These are phyloP conservation scores for Dichotomopilus funicola DNA, from an alignment of 2,329 filamentous ascomycete genomes.

Conservation along the genomic window DNA sequence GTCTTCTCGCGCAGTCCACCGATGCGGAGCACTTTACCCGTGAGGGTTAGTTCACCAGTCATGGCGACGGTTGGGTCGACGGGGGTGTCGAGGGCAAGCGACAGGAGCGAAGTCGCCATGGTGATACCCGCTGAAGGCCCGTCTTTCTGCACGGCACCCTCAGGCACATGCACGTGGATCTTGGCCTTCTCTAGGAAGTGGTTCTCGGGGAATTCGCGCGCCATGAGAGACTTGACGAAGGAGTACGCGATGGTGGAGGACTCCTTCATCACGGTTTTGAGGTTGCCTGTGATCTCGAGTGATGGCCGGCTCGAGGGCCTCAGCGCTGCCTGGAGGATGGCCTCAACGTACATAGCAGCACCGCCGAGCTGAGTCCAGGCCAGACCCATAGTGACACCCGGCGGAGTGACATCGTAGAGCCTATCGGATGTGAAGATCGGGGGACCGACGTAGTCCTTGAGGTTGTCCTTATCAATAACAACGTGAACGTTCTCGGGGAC, in stretches of 20 bases:
- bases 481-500: conserved; percentile 86
- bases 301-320: conserved; percentile 66
- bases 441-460: conserved; percentile 95
- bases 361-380: conserved; percentile 98
- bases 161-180: conserved; percentile 92
- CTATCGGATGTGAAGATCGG: conserved; percentile 94
- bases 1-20: conserved; percentile 95
- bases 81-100: conserved; percentile 70
- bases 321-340: conserved; percentile 81
- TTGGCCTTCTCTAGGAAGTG: conserved; percentile 94
- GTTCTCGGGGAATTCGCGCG: conserved; percentile 78
- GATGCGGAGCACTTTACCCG: conserved; percentile 91
- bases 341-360: conserved; percentile 93
- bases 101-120: conserved; percentile 91
- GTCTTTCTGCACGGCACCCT: conserved; percentile 93
- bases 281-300: conserved; percentile 87
- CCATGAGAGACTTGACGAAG: conserved; percentile 86
- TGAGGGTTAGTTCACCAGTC: conserved; percentile 96
- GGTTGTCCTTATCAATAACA: conserved; percentile 76
- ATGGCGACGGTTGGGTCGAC: conserved; percentile 87
- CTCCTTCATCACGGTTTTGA: conserved; percentile 97
- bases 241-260: conserved; percentile 93
- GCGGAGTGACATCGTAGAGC: conserved; percentile 85
- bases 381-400: conserved; percentile 94
- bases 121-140: conserved; percentile 91